Evolutionary conservation across 768 basidiomycete species (phyloP), one percentile per base, ranked within the genome.

Genomic region (Naganishia friedmannii): DNA sequence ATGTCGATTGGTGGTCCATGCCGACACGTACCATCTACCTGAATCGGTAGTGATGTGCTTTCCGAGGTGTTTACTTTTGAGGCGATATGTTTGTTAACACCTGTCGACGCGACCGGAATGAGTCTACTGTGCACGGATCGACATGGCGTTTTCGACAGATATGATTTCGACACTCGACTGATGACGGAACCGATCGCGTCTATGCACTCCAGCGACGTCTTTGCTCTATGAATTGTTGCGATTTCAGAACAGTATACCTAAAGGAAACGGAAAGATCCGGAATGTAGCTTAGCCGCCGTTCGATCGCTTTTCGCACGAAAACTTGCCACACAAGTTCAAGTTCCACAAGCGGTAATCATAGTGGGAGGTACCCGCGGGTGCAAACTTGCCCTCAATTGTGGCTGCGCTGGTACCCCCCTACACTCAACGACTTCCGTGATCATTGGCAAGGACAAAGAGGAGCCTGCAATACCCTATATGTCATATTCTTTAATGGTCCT

Each of bases 41-140:
- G 12, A n/a, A 23, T 23, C 48, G n/a, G 48, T 51, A 51, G n/a
- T 7, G 23, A 21, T 21, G 48, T n/a, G 23, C 48, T 51, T 3
- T 51, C 21, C 3, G 60, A 2, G 42, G 46, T 63, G 60, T 63
- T 63, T 63, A 63, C 60, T 46, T 58, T 42, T 63, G 60, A 63
- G 60, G 60, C 60, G 60, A 34, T 28, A 46, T 42, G 15, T n/a
- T 42, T 51, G 48, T 63, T 23, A 23, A 45, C 60, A 63, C 60
- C 60, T 63, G 39, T 63, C 60, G 39, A 45, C 60, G 60, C 60
- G 39, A 45, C 60, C 37, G 13, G 17, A 23, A 45, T 45, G n/a
- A 21, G n/a, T 7, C 60, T 63, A 63, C 39, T 63, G 39, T 17
- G 39, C 4, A 23, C 37, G 39, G 42, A 63, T 63, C 39, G 60